Evolutionary conservation across 208 protist species (phyloP).

Genomic region (Wallacemonas sp.): DNA sequence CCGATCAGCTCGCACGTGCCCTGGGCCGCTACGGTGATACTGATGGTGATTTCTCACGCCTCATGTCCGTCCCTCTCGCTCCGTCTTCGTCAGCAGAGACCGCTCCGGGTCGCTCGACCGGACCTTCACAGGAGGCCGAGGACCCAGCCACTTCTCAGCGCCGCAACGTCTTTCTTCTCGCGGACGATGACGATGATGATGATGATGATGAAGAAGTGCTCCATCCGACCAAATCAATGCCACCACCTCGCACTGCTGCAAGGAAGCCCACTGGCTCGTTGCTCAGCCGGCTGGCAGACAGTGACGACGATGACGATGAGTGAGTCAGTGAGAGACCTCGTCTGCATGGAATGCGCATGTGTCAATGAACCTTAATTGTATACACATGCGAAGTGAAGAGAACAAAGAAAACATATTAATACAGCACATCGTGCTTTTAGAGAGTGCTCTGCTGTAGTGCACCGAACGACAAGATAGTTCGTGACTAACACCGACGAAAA

Average conservation of each 20-base stretch:
- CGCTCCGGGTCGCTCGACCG: neutral
- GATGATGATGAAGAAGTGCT: neutral
- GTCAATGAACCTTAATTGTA: too few relatives aligned
- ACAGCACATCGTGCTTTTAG: neutral
- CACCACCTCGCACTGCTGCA: too few relatives aligned
- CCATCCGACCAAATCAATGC: too few relatives aligned
- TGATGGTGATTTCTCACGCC: neutral
- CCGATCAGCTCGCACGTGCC: neutral
- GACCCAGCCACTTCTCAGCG: neutral
- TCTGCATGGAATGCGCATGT: too few relatives aligned
- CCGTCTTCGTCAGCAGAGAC: neutral
- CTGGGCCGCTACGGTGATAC: neutral
- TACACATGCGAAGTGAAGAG: too few relatives aligned
- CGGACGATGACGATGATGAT: neutral
- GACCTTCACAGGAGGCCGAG: neutral
- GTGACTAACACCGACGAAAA: too few relatives aligned
- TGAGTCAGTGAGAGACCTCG: too few relatives aligned
- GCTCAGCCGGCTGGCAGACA: slow-evolving; percentile 2
- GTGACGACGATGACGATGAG: slow-evolving; percentile 7
- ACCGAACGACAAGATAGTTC: too few relatives aligned
- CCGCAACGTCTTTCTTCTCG: neutral
- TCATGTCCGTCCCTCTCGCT: neutral
- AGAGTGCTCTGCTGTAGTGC: too few relatives aligned
- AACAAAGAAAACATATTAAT: neutral
- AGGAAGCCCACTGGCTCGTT: neutral